Conservation (phyloP, 257 asterid species). For the Nicotiana tomentosiformis region DNA sequence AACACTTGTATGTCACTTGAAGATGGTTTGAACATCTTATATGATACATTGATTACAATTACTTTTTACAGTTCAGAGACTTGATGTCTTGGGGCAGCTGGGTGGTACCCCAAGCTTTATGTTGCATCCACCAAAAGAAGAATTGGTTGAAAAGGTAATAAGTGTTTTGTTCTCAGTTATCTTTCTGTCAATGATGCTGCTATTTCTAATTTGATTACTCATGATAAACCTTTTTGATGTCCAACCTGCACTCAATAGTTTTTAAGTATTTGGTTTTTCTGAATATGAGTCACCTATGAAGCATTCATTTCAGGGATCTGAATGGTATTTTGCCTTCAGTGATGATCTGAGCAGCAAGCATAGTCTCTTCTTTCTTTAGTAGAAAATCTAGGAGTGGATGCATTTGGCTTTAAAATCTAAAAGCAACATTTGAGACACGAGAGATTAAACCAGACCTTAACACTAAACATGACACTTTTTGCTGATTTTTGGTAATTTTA, state of each 20-base stretch:
- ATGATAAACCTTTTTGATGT: neutral
- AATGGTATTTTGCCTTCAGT: neutral
- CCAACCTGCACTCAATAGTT: neutral
- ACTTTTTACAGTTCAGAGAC: constrained; percentile 33
- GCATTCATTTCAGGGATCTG: neutral
- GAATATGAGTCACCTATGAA: neutral
- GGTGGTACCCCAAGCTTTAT: constrained; percentile 44
- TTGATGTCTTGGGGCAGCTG: constrained; percentile 20
- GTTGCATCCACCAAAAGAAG: constrained; percentile 54
- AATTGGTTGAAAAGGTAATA: constrained; percentile 66
- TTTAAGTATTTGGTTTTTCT: neutral
- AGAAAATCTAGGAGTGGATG: neutral
- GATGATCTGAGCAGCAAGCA: neutral
- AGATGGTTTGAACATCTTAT: neutral
- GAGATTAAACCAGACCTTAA: neutral
- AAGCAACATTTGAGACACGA: neutral
- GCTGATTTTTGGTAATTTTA: neutral
- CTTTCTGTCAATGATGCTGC: neutral
- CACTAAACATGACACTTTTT: neutral
- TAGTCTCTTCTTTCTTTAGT: neutral
- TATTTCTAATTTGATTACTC: neutral
- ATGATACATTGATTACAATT: neutral
- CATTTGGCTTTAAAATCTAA: neutral
- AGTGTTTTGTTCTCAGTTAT: constrained; percentile 17
- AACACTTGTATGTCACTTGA: neutral